These are phyloP conservation scores for Thinopyrum obtusiflorum DNA, from an alignment of 202 grass and related monocot genomes.

Conservation along the genomic window DNA sequence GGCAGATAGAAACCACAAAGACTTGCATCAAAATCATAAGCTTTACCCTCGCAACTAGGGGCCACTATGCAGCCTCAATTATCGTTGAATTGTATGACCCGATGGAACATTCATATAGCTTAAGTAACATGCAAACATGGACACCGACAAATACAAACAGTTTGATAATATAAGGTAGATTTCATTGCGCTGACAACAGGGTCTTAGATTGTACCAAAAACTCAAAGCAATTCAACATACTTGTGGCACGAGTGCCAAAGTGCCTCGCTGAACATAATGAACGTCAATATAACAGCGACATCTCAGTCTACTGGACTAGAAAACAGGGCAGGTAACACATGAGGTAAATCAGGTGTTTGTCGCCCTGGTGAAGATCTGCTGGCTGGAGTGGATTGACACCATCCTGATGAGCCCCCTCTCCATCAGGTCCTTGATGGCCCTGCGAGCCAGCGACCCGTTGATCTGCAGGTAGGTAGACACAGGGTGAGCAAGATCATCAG, in stretches of 20 bases:
- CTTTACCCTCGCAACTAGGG: no score
- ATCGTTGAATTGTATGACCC: no score
- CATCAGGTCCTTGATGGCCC: constrained; percentile 82
- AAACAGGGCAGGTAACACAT: not conserved
- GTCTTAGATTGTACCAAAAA: not conserved
- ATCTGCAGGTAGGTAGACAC: constrained; percentile 34
- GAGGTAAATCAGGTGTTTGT: constrained; percentile 58
- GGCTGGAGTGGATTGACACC: constrained; percentile 74
- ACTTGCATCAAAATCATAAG: no score
- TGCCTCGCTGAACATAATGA: not conserved
- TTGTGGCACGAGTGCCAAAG: not conserved
- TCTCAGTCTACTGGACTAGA: constrained; percentile 4
- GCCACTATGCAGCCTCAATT: not conserved
- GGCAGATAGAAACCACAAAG: no score
- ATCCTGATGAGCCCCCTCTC: constrained; percentile 72
- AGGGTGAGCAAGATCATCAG: not conserved
- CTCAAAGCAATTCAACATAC: constrained; percentile 17
- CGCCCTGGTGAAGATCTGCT: constrained; percentile 88
- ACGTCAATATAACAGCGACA: not conserved
- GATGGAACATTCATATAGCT: not conserved
- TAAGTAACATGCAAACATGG: not conserved
- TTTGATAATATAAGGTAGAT: not conserved
- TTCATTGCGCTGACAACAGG: not conserved
- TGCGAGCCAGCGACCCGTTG: constrained; percentile 79
- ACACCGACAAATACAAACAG: not conserved